These are phyloP conservation scores for Barnettozyma hawaiiensis DNA, from an alignment of 1,139 yeast genomes.

Conservation along the genomic window DNA sequence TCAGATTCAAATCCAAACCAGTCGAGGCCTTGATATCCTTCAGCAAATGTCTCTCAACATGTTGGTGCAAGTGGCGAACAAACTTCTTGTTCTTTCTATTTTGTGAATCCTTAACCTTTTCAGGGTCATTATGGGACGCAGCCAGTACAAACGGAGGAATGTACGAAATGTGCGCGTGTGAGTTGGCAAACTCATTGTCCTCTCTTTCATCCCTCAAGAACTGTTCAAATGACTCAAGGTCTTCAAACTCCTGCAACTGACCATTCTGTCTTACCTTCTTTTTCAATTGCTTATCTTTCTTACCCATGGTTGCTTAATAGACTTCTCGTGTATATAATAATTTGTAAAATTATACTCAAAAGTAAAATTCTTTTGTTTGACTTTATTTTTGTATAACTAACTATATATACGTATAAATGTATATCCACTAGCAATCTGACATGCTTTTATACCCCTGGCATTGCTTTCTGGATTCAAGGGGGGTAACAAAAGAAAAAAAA, in stretches of 20 bases:
- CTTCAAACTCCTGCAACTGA: conserved; percentile 45
- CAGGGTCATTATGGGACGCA: conserved; percentile 64
- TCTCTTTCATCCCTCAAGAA: conserved; percentile 67
- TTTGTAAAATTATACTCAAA: too few relatives aligned
- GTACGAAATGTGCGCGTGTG: conserved; percentile 61
- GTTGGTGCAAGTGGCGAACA: conserved; percentile 71
- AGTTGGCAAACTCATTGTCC: conserved; percentile 67
- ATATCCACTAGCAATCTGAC: background rate
- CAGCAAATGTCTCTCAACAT: conserved; percentile 63
- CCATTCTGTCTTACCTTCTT: conserved; percentile 19
- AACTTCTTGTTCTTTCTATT: conserved; percentile 69
- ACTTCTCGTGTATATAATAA: too few relatives aligned
- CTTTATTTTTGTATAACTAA: too few relatives aligned
- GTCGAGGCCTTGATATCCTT: conserved; percentile 59
- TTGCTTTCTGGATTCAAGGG: background rate
- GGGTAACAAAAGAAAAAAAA: too few relatives aligned
- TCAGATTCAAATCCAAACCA: conserved; percentile 51
- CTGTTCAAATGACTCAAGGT: conserved; percentile 54
- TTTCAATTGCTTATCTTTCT: conserved; percentile 22
- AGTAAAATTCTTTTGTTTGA: too few relatives aligned
- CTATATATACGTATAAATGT: too few relatives aligned
- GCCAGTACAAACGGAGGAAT: conserved; percentile 69
- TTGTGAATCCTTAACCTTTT: conserved; percentile 66
- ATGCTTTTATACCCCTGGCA: background rate
- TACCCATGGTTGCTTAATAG: too few relatives aligned